phyloP scores from a whole-genome alignment of 2,329 filamentous ascomycete species.

The Diaporthe sp. region DNA sequence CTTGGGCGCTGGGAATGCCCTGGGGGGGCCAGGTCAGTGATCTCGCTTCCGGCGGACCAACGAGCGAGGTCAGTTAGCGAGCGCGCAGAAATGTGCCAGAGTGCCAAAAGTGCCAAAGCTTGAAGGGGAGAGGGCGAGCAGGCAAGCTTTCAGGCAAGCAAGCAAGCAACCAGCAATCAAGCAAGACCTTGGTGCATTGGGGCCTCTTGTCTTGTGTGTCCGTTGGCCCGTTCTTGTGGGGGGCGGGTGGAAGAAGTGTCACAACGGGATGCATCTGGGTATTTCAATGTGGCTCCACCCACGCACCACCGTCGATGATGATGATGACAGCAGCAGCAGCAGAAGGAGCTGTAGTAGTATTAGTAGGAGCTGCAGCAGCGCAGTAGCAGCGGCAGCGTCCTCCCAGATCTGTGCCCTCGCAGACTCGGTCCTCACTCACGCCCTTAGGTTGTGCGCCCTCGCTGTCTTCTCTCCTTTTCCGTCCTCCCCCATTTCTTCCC shows the following conservation, averaged over 20 bases:
- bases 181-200: constrained; percentile 19
- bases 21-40: constrained; percentile 1
- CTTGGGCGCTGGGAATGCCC: constrained; percentile 6
- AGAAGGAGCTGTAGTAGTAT: not conserved
- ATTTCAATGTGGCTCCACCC: constrained; percentile 22
- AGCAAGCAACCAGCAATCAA: constrained; percentile 5
- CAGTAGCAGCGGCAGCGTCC: constrained; percentile 6
- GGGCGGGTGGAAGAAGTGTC: constrained; percentile 15
- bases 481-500: constrained; percentile 14
- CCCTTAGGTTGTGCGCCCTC: constrained; percentile 31
- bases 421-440: constrained; percentile 19
- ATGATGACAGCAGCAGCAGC: constrained; percentile 3
- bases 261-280: constrained; percentile 28
- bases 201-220: constrained; percentile 10
- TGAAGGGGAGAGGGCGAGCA: not conserved
- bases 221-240: constrained; percentile 18
- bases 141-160: constrained; percentile 25
- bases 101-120: constrained; percentile 2
- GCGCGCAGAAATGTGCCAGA: constrained; percentile 6
- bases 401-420: constrained; percentile 20
- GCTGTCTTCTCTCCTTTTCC: constrained; percentile 20
- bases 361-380: not conserved
- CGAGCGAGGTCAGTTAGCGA: constrained; percentile 35
- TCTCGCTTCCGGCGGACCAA: constrained; percentile 31
- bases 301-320: constrained; percentile 18